Evolutionary conservation across 2,329 filamentous ascomycete species (phyloP), one percentile per base, ranked within the genome.

Genomic region (Cercospora sp.): DNA sequence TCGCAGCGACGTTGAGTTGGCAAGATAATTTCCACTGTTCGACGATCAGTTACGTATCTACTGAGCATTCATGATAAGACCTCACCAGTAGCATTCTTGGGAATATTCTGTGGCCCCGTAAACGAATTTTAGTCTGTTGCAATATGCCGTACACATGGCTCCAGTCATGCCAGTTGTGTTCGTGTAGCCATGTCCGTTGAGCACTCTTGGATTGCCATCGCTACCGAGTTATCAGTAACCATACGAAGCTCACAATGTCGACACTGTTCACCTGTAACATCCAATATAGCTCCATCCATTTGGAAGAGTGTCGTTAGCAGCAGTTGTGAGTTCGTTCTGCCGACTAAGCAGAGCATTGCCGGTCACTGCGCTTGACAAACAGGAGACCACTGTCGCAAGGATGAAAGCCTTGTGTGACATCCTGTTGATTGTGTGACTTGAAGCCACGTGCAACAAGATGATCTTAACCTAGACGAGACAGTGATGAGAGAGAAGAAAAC

Each of bases 51-150:
- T 28, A n/a, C 16, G 28, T 18, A 20, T 20, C 23, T 13, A 5
- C 5, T 8, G 16, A 3, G 1, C 28, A 12, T 20, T 13, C 30
- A 58, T 16, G 13, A 20, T 18, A 5, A 12, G 10, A 18, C 2
- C 55, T 36, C n/a, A 63, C 61, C 61, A 67, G 26, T 60, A 67
- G 61, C 65, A 67, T 48, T 69, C 70, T 40, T 69, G 20, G 13
- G 53, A 36, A 61, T 72, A 73, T 62, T 75, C 73, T 5, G 72
- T 73, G n/a, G 71, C 73, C 9, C 72, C 73, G 58, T 75, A 75
- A n/a, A 71, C 67, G 60, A 71, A 75, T 10, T 69, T 69, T 28
- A 69, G 67, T 26, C 66, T 67, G 12, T 61, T 57, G 57, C 72
- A 73, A 63, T 70, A 74, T 23, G 65, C 36, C 7, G 72, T 67